Base-by-base conservation (phyloP, 768 basidiomycete species). In the Crucibulum laeve region DNA sequence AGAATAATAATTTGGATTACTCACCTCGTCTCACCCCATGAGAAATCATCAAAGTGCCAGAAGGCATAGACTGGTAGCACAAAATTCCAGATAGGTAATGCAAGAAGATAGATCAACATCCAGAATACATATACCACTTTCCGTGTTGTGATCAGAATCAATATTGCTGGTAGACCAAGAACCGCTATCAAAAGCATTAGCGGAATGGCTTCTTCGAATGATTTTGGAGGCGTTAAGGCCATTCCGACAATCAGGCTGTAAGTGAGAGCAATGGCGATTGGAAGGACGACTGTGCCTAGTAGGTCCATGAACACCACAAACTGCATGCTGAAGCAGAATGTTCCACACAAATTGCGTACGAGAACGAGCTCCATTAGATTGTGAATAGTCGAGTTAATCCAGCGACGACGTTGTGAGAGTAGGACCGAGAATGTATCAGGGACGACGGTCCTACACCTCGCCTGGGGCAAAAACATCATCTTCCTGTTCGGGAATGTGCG, bases 281-380 rank as follows among this genome's bases (percentile, higher is more conserved):
- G 96, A 14, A 97, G 79, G 17, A 96, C 93, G 53, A 91, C 80
- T 2, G 91, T 94, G 46, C 90, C 90, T 46, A 93, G 66, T 34
- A 94, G 79, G 63, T 97, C 93, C 90, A 98, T 93, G 69, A 95
- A 91, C 42, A 98, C 93, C 62, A 98, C 84, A 63, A 98, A 98
- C 62, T 98, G 96, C 94, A 97, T 98, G 66, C 92, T 96, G 70
- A 98, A 97, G 73, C 96, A 99, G 67, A 99, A 99, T 23, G 95
- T 98, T 25, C 96, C 96, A 64, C 96, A 98, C 13, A 97, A 77
- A 59, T 99, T 92, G 52, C 89, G 90, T 30, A 99, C 96, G 48
- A 91, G 82, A 25, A 97, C 91, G 28, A 99, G 85, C 63, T 99
- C 96, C 93, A 98, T 97, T 40, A 99, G 81, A 62, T 99, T 98